Evolutionary conservation across 2,329 filamentous ascomycete genomes (phyloP).

Genomic region (Juglanconis oblonga): DNA sequence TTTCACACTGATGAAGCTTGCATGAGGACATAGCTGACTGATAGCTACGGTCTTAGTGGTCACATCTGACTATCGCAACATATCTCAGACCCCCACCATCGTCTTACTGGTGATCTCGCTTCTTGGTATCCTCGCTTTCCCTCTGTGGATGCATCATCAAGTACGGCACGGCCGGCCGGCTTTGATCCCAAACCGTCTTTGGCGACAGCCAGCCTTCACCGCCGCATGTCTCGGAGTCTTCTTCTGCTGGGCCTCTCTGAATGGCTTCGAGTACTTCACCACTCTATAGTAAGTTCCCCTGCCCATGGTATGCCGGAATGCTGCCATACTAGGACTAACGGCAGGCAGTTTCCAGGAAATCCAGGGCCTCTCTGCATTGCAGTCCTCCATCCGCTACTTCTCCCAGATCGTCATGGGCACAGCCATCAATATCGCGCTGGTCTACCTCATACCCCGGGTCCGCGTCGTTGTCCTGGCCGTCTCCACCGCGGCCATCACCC

Average conservation of each 20-base stretch:
- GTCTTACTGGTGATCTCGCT: slow-evolving; percentile 41
- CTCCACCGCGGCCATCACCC: slow-evolving; percentile 39
- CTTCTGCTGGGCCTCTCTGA: slow-evolving; percentile 43
- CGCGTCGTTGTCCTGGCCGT: slow-evolving; percentile 36
- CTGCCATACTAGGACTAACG: slow-evolving; percentile 21
- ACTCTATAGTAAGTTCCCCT: slow-evolving; percentile 35
- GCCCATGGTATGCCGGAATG: background rate
- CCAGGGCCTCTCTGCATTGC: slow-evolving; percentile 40
- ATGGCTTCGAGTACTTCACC: slow-evolving; percentile 45
- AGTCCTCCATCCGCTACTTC: slow-evolving; percentile 46
- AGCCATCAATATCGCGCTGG: slow-evolving; percentile 28
- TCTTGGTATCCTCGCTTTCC: slow-evolving; percentile 45
- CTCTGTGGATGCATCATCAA: slow-evolving; percentile 52
- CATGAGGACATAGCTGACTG: background rate
- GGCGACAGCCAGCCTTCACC: slow-evolving; percentile 54
- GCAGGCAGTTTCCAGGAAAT: slow-evolving; percentile 42
- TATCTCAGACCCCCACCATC: slow-evolving; percentile 40
- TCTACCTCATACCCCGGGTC: slow-evolving; percentile 37
- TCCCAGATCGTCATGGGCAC: slow-evolving; percentile 31
- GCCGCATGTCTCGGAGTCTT: slow-evolving; percentile 51
- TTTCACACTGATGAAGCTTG: too few relatives aligned
- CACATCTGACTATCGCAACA: slow-evolving; percentile 34
- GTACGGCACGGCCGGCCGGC: slow-evolving; percentile 46
- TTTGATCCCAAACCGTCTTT: slow-evolving; percentile 58
- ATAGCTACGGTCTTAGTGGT: slow-evolving; percentile 25